Evolutionary conservation across 352 stramenopile genomes (phyloP).

Genomic region (Phytophthora sojae): DNA sequence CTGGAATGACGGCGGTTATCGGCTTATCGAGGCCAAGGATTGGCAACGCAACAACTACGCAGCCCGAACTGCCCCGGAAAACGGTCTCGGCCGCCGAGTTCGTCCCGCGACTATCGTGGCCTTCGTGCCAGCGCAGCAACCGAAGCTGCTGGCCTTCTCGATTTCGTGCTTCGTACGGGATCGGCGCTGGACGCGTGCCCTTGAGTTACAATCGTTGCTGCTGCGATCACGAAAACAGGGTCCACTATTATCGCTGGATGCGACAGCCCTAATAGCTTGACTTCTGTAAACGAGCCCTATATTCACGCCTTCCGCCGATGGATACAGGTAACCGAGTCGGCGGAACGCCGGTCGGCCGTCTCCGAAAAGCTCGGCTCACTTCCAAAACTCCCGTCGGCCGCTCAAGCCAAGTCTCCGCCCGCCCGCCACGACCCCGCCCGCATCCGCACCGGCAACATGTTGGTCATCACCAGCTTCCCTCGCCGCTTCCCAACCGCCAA

Average conservation of each 20-base stretch:
- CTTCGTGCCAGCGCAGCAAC: not conserved
- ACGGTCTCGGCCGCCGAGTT: not conserved
- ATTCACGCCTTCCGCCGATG: not conserved
- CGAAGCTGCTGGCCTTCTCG: conserved; percentile 1
- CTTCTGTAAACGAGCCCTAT: not conserved
- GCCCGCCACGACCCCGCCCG: conserved; percentile 8
- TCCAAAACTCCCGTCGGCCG: conserved; percentile 19
- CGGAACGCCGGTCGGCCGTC: conserved; percentile 14
- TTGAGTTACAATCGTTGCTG: conserved; percentile 14
- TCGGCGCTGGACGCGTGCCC: not conserved
- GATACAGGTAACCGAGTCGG: not conserved
- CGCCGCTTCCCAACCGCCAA: conserved; percentile 79
- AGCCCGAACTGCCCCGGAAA: not conserved
- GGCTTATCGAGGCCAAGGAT: too few species aligned
- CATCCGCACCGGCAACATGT: conserved; percentile 44
- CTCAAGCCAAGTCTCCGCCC: conserved; percentile 8
- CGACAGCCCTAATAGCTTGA: not conserved
- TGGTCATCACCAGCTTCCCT: conserved; percentile 84
- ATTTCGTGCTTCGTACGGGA: conserved; percentile 25
- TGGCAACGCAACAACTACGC: not conserved
- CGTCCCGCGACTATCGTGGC: not conserved
- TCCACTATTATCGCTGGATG: not conserved
- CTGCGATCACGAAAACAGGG: conserved; percentile 17
- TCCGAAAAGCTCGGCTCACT: not conserved
- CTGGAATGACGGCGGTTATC: too few species aligned